Base-by-base conservation (phyloP, 2,329 filamentous ascomycete species). In the Microsporum audouinii region DNA sequence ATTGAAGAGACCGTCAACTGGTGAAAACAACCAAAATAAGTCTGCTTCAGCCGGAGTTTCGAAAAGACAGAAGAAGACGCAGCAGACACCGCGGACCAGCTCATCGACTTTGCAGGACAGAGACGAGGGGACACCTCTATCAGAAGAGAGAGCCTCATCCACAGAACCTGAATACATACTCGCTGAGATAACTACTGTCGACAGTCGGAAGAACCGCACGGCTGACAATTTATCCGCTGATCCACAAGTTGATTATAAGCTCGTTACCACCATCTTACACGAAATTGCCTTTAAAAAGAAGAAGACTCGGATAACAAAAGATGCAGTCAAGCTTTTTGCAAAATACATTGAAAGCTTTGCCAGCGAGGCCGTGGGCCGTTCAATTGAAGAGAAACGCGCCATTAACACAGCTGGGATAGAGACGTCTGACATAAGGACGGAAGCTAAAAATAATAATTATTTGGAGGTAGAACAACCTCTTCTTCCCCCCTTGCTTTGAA, bases 301-400 rank as follows among this genome's bases (percentile, higher is more conserved):
- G 57, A 81, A 82, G 61, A 91, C 88, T 29, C 81, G 87, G 66
- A 85, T 96, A 65, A 85, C 86, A 5, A 86, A 84, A 67, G 88
- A 91, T 69, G 90, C 90, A 2, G 89, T 91, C 71, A 80, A 78
- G 5, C 83, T 91, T 0, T 82, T 91, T 62, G 87, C 85, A 12
- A 90, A 87, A 75, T 97, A 97, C 71, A 82, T 96, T 73, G 90
- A 96, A 73, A 84, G 92, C 0, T 97, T 96, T 75, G 88, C 96
- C 59, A 82, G 88, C 64, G 92, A 97, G 76, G 89, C 90, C 0
- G 85, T 97, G 71, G 89, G 90, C 14, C 77, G 92, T 69, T 86
- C 89, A 43, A 83, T 85, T 7, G 84, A 85, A 62, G 88, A 89
- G 77, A 86, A 87, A 70, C 78, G 72, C 45, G 75, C 79, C 38